Base-by-base conservation (phyloP, 2,329 filamentous ascomycete species). In the Epichloe festucae region DNA sequence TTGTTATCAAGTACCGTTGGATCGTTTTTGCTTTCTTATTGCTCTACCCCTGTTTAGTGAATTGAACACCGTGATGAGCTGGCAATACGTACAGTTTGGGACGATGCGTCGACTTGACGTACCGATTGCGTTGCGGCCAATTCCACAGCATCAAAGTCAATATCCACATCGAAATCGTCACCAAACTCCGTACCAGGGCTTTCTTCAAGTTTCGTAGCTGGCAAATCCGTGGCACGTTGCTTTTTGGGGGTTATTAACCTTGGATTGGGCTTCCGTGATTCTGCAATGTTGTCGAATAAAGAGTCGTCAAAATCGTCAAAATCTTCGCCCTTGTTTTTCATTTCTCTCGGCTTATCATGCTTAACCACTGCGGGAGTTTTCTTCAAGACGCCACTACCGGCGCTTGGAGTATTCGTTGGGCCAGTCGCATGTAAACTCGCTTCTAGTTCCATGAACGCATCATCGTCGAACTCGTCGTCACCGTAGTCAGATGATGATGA, bases 1-100 rank as follows among this genome's bases (percentile, higher is more conserved):
- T 81, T 57, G 83, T 85, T 60, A 96, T 78, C 56, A 90, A 73
- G 70, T 95, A 95, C 58, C 91, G 84, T 68, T 95, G 89, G 62
- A 95, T 94, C 46, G 84, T 80, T 71, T 81, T 84, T 59, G 76
- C 72, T 65, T 83, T 85, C 64, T 76, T 71, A 65, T 73, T 78
- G 69, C 77, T 80, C 85, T 86, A 78, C 73, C 67, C 70, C 69
- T 64, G 63, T 73, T 90, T 83, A 89, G 86, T 71, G 75, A 70
- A 59, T 63, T 60, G 56, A 56, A 58, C 55, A 56, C 50, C 54
- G 48, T 53, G 53, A 50, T 48, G 46, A 44, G 46, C 44, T 52
- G 41, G 55, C 50, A 19, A 53, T 54, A 54, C 23, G 59, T 71
- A 72, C 69, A 63, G 62, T 60, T 62, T 59, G 59, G 53, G 60